phyloP scores from a whole-genome alignment of 1,139 yeast genomes.

The Groenewaldozyma sp. region DNA sequence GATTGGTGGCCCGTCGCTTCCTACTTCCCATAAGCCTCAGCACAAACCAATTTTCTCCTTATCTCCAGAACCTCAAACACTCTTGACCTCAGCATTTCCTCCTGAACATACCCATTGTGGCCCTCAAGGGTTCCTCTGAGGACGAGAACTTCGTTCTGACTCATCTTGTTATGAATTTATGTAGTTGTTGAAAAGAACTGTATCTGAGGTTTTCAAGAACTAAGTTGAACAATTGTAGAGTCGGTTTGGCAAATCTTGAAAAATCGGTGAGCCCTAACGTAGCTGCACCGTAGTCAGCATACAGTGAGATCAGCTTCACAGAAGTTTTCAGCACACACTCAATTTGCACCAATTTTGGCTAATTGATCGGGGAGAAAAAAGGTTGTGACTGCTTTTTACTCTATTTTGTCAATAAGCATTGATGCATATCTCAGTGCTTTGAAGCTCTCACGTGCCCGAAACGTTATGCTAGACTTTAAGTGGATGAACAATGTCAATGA shows the following conservation, averaged over 20 bases:
- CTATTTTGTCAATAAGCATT: background rate
- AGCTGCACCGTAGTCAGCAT: too few species aligned
- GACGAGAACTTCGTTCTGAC: conserved; percentile 77
- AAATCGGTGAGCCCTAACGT: too few species aligned
- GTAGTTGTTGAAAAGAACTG: conserved; percentile 1
- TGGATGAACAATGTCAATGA: too few species aligned
- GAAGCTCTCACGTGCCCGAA: background rate
- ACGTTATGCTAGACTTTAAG: too few species aligned
- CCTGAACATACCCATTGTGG: conserved; percentile 19
- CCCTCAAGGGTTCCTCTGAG: conserved; percentile 99
- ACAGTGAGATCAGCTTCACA: too few species aligned
- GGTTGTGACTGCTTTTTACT: background rate
- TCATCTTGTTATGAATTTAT: conserved; percentile 10
- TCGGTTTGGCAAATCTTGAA: background rate
- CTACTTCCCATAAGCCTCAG: too few species aligned
- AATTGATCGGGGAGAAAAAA: too few species aligned
- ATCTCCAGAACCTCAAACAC: background rate
- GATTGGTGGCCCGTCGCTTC: conserved; percentile 6
- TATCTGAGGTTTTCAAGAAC: conserved; percentile 2
- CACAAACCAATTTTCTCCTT: too few species aligned
- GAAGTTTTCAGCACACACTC: too few species aligned
- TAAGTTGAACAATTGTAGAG: background rate
- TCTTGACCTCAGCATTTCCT: background rate
- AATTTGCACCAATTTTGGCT: too few species aligned
- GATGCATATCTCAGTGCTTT: background rate